These are phyloP conservation scores for Diutina ranongensis DNA, from an alignment of 1,139 yeast genomes.

Conservation along the genomic window DNA sequence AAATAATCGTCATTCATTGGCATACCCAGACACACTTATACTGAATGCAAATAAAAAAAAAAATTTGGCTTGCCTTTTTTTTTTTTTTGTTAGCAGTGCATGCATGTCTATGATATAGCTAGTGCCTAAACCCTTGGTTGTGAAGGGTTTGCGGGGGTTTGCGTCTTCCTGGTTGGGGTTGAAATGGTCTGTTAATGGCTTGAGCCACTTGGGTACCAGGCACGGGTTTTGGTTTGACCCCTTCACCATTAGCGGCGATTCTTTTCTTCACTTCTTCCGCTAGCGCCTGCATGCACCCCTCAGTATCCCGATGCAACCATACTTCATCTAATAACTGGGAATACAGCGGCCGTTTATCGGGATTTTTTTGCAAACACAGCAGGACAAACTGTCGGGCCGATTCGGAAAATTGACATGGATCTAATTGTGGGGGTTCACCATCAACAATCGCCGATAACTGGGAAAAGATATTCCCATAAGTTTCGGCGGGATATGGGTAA, in stretches of 20 bases:
- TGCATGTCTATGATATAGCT: background rate
- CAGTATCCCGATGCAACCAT: constrained; percentile 39
- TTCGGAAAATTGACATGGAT: constrained; percentile 41
- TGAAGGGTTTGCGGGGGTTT: background rate
- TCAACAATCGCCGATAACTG: constrained; percentile 94
- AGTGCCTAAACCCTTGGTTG: background rate
- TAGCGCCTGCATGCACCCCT: background rate
- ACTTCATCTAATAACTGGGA: constrained; percentile 65
- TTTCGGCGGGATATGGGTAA: constrained; percentile 93
- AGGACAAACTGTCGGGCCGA: constrained; percentile 76
- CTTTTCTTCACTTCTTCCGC: background rate
- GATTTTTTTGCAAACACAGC: constrained; percentile 71
- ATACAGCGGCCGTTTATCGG: constrained; percentile 77
- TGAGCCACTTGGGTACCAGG: background rate
- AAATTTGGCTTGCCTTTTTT: too few species aligned
- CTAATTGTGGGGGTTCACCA: constrained; percentile 81
- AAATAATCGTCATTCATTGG: too few species aligned
- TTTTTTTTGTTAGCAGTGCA: background rate
- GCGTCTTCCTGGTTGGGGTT: background rate
- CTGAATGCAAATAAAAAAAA: too few species aligned
- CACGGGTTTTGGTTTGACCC: background rate
- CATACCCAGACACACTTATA: too few species aligned
- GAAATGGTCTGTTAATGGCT: background rate
- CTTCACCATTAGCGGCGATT: background rate
- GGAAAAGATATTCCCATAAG: constrained; percentile 79